These are phyloP conservation scores for Pyrenochaeta sp. DNA, from an alignment of 2,329 filamentous ascomycete genomes.

Conservation along the genomic window DNA sequence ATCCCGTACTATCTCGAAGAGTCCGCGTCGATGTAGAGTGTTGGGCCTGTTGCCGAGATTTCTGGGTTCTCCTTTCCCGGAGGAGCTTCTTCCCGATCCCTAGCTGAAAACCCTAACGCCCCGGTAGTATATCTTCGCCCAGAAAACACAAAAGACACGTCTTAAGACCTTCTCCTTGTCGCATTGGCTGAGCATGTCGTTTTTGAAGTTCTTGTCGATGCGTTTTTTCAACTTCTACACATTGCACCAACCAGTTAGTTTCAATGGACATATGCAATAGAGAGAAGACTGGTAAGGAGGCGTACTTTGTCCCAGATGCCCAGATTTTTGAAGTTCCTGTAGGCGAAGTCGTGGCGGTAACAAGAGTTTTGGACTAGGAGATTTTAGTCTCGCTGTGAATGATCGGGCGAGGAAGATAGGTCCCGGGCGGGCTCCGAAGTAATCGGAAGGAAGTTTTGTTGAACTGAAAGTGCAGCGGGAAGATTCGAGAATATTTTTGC, in stretches of 20 bases:
- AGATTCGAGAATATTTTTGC: too few relatives aligned
- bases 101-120: conserved; percentile 38
- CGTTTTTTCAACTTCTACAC: conserved; percentile 3
- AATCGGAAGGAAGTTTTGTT: too few relatives aligned
- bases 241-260: too few relatives aligned
- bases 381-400: neutral
- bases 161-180: conserved; percentile 18
- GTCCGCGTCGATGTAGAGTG: too few relatives aligned
- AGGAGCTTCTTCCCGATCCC: neutral
- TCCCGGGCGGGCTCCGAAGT: too few relatives aligned
- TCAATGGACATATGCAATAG: too few relatives aligned
- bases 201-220: conserved; percentile 60
- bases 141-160: conserved; percentile 26
- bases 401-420: neutral
- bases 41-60: too few relatives aligned
- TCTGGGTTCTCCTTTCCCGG: too few relatives aligned
- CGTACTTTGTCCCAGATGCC: conserved; percentile 49
- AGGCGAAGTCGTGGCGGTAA: conserved; percentile 64
- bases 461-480: too few relatives aligned
- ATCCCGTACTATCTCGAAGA: too few relatives aligned
- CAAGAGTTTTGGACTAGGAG: conserved; percentile 27
- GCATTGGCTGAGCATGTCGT: conserved; percentile 44
- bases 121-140: conserved; percentile 45
- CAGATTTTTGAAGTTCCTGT: conserved; percentile 60
- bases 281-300: too few relatives aligned